Evolutionary conservation across 2,329 filamentous ascomycete genomes (phyloP), one percentile per base, ranked within the genome.

Genomic region (Curvularia spicifera): DNA sequence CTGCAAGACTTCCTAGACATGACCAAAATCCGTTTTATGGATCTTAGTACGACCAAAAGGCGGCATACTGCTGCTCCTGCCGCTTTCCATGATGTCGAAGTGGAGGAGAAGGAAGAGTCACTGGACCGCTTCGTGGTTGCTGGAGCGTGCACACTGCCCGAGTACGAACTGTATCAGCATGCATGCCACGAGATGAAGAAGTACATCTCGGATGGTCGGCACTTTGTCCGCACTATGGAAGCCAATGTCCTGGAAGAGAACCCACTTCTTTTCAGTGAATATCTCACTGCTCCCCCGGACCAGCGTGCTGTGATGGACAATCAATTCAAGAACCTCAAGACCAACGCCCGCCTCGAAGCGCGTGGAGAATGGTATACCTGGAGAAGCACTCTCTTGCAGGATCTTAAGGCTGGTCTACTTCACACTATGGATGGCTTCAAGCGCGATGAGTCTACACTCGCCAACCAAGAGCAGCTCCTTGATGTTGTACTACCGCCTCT

Each of bases 281-380:
- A 99, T 74, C 87, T 96, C 63, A 88, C 89, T 9, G 94, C 94
- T 26, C 86, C 91, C 0, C 87, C 92, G 0, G 91, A 96, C 61
- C 88, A 96, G 73, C 93, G 91, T 71, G 79, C 87, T 3, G 83
- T 96, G 51, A 96, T 99, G 89, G 94, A 99, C 79, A 95, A 91
- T 65, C 93, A 98, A 73, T 95, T 99, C 82, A 95, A 96, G 77
- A 97, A 98, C 71, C 90, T 97, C 77, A 98, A 97, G 81, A 93
- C 92, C 0, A 91, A 96, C 75, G 92, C 94, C 15, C 87, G 95
- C 26, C 83, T 97, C 13, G 82, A 93, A 51, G 97, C 94, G 79
- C 97, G 97, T 74, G 92, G 91, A 56, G 93, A 95, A 82, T 99
- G 95, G 95, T 99, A 99, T 75, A 90, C 94, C 71, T 99, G 95